Evolutionary conservation across 2,329 filamentous ascomycete genomes (phyloP).

Genomic region (Acarospora socialis): DNA sequence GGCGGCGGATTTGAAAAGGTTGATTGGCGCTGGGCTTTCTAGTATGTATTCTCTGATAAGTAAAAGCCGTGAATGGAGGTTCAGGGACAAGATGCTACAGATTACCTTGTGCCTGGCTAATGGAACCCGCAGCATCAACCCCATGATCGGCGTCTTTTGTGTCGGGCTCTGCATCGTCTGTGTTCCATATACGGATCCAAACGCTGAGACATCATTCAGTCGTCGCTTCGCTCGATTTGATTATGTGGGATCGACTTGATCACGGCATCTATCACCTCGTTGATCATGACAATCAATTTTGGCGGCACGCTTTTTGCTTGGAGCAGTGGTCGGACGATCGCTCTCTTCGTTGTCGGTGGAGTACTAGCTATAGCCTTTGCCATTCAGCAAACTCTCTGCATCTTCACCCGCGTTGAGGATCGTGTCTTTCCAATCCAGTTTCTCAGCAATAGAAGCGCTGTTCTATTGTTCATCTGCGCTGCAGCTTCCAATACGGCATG

Average conservation of each 20-base stretch:
- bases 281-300: slow-evolving; percentile 37
- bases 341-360: slow-evolving; percentile 32
- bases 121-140: neutral
- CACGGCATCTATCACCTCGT: slow-evolving; percentile 25
- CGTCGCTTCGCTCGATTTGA: slow-evolving; percentile 25
- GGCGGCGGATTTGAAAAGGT: neutral
- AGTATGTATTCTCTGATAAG: too few relatives aligned
- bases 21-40: neutral
- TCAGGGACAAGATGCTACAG: neutral
- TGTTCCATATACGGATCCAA: neutral
- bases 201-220: neutral
- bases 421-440: slow-evolving; percentile 40
- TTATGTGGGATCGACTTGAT: slow-evolving; percentile 32
- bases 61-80: too few relatives aligned
- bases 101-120: neutral
- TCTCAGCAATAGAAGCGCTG: too few relatives aligned
- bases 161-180: neutral
- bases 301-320: slow-evolving; percentile 37
- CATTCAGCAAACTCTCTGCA: slow-evolving; percentile 30
- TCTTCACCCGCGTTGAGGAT: slow-evolving; percentile 30
- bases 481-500: too few relatives aligned
- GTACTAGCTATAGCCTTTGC: slow-evolving; percentile 30
- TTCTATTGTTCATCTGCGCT: too few relatives aligned
- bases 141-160: neutral
- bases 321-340: slow-evolving; percentile 31